Evolutionary conservation across 1,284 basidiomycete genomes (phyloP).

Genomic region (Trametes polyzona): DNA sequence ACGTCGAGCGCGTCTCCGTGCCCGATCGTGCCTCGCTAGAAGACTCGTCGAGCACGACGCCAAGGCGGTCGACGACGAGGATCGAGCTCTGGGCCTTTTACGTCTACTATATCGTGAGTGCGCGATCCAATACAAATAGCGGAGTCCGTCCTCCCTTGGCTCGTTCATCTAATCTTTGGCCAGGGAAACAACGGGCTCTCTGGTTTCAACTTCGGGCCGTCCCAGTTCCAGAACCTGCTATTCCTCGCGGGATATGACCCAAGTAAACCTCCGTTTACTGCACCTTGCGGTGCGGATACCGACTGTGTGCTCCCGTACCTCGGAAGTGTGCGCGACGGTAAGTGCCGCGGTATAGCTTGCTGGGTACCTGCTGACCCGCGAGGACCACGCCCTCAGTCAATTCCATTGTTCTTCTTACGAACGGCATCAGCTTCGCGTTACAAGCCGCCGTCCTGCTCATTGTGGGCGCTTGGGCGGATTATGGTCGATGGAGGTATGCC

Average conservation of each 20-base stretch:
- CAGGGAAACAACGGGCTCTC: constrained; percentile 73
- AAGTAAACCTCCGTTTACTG: constrained; percentile 54
- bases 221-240: constrained; percentile 77
- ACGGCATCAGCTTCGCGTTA: constrained; percentile 75
- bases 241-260: constrained; percentile 75
- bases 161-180: neutral
- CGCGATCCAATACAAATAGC: neutral
- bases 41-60: neutral
- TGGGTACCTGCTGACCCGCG: too few species aligned
- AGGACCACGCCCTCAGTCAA: constrained; percentile 53
- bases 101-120: constrained; percentile 60
- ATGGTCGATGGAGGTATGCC: constrained; percentile 69
- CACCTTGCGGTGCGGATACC: constrained; percentile 51
- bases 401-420: constrained; percentile 77
- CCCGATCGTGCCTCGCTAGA: constrained; percentile 1
- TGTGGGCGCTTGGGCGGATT: constrained; percentile 80
- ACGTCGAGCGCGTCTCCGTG: constrained; percentile 7
- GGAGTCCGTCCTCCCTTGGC: neutral
- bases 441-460: constrained; percentile 66
- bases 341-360: constrained; percentile 35
- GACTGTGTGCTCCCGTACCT: constrained; percentile 70
- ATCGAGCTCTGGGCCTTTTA: constrained; percentile 74
- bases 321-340: constrained; percentile 64
- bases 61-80: constrained; percentile 50
- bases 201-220: constrained; percentile 78